Base-by-base conservation (phyloP, 345 rosid species). In the Dipteronia dyeriana region DNA sequence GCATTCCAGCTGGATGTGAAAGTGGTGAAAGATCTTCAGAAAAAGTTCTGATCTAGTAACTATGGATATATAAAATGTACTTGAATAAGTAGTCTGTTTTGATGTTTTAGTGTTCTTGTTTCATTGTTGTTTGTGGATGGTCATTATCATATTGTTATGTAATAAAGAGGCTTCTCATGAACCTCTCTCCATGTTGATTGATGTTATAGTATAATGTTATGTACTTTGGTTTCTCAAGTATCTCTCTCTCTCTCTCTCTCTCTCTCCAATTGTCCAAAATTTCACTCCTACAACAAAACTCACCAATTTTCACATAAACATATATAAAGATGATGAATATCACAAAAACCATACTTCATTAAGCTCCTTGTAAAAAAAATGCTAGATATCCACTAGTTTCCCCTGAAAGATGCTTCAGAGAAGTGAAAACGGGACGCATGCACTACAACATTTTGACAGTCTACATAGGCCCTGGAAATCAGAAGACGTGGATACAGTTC, bases 1-100 rank as follows among this genome's bases (percentile, higher is more conserved):
- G 84, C 87, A 10, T 77, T 80, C 68, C 78, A 72, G n/a, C 17
- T 81, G 23, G 84, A 78, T 25, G 29, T 2, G 1, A 10, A 23
- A 2, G 39, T 61, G 19, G 78, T 84, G 7, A 72, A 68, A 13
- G 4, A 39, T 14, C 80, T 83, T 61, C 63, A 74, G 26, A 38
- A 62, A 14, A 17, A 53, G 19, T 80, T 81, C 67, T 5, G 25
- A 13, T 3, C 19, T 13, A 68, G 6, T 2, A 22, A 43, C 23
- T 16, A 68, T 6, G 5, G 3, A 39, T 1, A 39, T 7, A 29
- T 11, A 66, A 13, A 64, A 64, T 16, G 39, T 16, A 34, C 13
- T 49, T 13, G 54, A 49, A 47, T 12, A 2, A 49, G 54, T 49
- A 12, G 17, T 14, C 54, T 49, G 61, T 56, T 56, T 19, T 16